phyloP scores from a whole-genome alignment of 2,329 filamentous ascomycete species.

The Malbranchea zuffiana region DNA sequence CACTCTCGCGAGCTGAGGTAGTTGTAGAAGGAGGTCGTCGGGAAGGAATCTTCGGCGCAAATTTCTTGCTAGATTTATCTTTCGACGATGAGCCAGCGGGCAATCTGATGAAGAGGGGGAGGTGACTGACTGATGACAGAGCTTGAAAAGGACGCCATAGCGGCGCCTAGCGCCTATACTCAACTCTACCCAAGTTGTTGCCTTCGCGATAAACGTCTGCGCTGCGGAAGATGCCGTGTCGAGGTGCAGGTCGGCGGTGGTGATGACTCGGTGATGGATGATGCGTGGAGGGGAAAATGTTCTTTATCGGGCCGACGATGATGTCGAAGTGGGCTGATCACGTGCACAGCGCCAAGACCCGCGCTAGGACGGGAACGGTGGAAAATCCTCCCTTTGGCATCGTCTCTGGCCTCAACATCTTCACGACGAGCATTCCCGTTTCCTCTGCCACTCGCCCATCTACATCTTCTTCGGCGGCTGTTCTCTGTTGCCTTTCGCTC shows the following conservation, averaged over 20 bases:
- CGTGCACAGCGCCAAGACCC: constrained; percentile 27
- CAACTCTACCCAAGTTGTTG: too few relatives aligned
- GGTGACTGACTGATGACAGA: constrained; percentile 41
- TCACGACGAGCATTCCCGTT: constrained; percentile 15
- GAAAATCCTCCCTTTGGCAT: constrained; percentile 33
- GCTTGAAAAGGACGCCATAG: constrained; percentile 43
- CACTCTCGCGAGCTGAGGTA: constrained; percentile 6
- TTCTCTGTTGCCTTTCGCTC: neutral
- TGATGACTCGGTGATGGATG: too few relatives aligned
- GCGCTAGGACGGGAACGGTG: constrained; percentile 19
- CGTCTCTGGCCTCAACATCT: constrained; percentile 18
- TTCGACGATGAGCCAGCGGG: constrained; percentile 10
- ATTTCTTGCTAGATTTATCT: constrained; percentile 63
- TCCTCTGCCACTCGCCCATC: constrained; percentile 3
- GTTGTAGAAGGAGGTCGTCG: constrained; percentile 33
- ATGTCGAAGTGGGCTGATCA: constrained; percentile 28
- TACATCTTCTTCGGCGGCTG: neutral
- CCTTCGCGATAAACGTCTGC: too few relatives aligned
- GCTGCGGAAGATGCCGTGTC: too few relatives aligned
- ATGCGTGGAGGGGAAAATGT: too few relatives aligned
- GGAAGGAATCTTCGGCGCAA: constrained; percentile 59
- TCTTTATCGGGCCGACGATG: too few relatives aligned
- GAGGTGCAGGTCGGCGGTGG: too few relatives aligned
- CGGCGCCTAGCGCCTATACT: too few relatives aligned
- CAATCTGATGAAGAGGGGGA: constrained; percentile 1